Base-by-base conservation (phyloP, 805 yeast species). In the Ogataea kodamae region DNA sequence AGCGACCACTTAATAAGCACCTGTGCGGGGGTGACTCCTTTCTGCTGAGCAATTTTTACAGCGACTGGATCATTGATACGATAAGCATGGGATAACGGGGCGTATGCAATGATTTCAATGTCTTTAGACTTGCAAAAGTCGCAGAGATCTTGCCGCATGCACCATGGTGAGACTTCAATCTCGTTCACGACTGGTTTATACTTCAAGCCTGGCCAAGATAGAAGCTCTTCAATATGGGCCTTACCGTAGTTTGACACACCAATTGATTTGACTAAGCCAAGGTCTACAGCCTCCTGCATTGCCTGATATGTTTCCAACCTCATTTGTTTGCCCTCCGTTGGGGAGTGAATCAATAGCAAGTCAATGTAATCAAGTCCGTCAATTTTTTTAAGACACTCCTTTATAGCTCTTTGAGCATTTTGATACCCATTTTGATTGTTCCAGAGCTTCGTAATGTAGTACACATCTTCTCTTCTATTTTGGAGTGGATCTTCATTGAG, bases 141-240 rank as follows among this genome's bases (percentile, higher is more conserved):
- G 14, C 81, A 75, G 37, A 86, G 65, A 32, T 78, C 77, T 34
- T 67, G 61, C 48, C 82, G 67, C 62, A 81, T 84, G 49, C 81
- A 65, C 89, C 92, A 84, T 13, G 92, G 95, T 40, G 86, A 84
- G 32, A 85, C 69, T 57, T 85, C 95, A 50, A 86, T 74, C 55
- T 87, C 95, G 56, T 86, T 81, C 25, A 83, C 80, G 0, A 79
- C 85, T 0, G 95, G 89, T 41, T 68, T 67, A 42, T 71, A 52
- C 40, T 58, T 69, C 41, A 74, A 51, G 2, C 66, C 74, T 3
- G 69, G 68, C 81, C 84, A 77, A 3, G 53, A 46, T 25, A 81
- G 61, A 27, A 84, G 58, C 52, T 81, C 81, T 38, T 77, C 70
- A 15, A 84, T 54, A 52, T 78, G 86, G 4, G 57, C 60, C 10